Conservation (phyloP, 768 basidiomycete species). For the Tulasnella sp. region DNA sequence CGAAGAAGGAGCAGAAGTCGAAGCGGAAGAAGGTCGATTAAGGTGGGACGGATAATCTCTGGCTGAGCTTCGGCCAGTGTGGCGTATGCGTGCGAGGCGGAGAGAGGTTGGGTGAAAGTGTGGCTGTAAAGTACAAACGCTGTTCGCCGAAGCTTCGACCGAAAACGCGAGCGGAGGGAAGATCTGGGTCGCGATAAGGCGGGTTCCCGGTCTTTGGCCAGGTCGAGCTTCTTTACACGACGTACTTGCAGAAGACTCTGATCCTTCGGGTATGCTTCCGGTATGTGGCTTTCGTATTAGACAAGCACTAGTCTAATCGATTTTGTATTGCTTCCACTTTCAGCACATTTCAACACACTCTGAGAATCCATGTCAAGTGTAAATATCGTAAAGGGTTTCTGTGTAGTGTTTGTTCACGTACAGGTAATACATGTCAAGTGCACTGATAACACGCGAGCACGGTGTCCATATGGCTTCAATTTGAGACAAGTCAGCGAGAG, state of each 20-base stretch:
- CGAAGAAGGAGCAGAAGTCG: background rate
- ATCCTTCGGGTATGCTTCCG: background rate
- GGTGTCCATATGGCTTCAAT: background rate
- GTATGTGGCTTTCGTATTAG: background rate
- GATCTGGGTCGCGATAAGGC: background rate
- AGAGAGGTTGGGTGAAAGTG: background rate
- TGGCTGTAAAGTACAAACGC: background rate
- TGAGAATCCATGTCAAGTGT: background rate
- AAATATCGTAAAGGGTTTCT: background rate
- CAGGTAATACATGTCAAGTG: background rate
- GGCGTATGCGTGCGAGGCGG: background rate
- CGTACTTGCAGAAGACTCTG: too few species aligned
- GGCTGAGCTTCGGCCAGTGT: slow-evolving; percentile 4
- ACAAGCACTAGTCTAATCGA: background rate
- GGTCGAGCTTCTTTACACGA: too few species aligned
- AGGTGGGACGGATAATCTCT: background rate
- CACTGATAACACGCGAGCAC: background rate
- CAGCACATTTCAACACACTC: background rate
- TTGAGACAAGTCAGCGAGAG: background rate
- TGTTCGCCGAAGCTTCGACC: background rate
- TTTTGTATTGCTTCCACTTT: background rate
- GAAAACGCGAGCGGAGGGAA: background rate
- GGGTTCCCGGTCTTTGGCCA: too few species aligned
- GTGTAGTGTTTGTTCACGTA: background rate
- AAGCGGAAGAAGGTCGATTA: background rate